Base-by-base conservation (phyloP, 352 stramenopile species). In the Thalassiosira mediterranea region DNA sequence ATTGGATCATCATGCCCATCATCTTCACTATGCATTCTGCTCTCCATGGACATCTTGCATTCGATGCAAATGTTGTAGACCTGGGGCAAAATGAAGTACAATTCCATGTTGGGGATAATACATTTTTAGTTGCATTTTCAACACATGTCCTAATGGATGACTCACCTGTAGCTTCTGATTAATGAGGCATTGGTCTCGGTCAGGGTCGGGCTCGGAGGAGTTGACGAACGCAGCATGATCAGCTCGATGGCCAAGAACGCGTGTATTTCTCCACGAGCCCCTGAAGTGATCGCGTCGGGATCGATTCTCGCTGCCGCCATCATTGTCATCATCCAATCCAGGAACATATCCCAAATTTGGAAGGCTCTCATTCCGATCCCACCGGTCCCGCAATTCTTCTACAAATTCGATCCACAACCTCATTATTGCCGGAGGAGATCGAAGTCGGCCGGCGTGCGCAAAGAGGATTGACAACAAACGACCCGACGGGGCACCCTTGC, bases 151-250 rank as follows among this genome's bases (percentile, higher is more conserved):
- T n/a, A n/a, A n/a, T n/a, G n/a, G n/a, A n/a, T n/a, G n/a, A n/a
- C n/a, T n/a, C n/a, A 79, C 74, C 64, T 93, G 80, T 23, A 93
- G 63, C 44, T 90, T 93, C 72, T 93, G 87, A 54, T 85, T 83
- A 62, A 93, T 87, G 19, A 91, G 71, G 38, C 87, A 93, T 62
- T 88, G 51, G 28, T 80, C 59, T 37, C 84, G 72, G 59, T 88
- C 80, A 19, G 86, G 83, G 52, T 91, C 78, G 29, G 79, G 79
- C 79, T 89, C 83, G 28, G 72, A 80, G n/a, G 81, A 81, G 52
- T 89, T 84, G 7, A 90, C 71, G 58, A 87, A 88, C 4, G 79
- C 83, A 25, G 86, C 60, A 49, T 79, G 58, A n/a, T 79, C 48
- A 11, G 82, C 82, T 13, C 68, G 52, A 54, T 79, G 74, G 23